Base-by-base conservation (phyloP, 331 rosid species). In the Saraca asoca region DNA sequence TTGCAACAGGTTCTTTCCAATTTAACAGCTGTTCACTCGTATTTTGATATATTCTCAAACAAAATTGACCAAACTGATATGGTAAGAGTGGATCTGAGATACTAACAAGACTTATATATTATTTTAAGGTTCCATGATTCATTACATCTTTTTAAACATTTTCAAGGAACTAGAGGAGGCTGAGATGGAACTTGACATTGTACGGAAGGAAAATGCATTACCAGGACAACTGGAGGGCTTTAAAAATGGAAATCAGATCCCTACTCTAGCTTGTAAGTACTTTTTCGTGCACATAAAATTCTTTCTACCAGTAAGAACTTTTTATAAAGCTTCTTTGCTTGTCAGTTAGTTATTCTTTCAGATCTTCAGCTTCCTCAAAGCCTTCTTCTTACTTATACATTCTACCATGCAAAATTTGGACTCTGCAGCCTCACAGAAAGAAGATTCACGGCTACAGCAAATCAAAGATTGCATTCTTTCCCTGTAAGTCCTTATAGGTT, bases 81-180 rank as follows among this genome's bases (percentile, higher is more conserved):
- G 95, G 98, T 91, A 79, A 68, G 83, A 70, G 71, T n/a, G 48
- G 66, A 46, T 61, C 70, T 24, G 31, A 24, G 31, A 24, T 3
- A 64, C 59, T 33, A 15, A 31, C 43, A 19, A 55, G 66, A 72
- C 13, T 29, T 66, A 29, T 77, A 53, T 64, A 53, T 62, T 63
- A 52, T 52, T 70, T 68, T 38, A 66, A 60, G 37, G 17, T 50
- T 11, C 48, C 13, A 16, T 60, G 51, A 42, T 64, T 65, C 39
- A 9, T 74, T 72, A 48, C 70, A 62, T 60, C 41, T 63, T 20
- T 34, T 66, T 72, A 51, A 65, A 29, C 58, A 75, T 56, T 75
- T 79, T 68, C 9, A 77, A 91, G 98, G 96, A 87, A 80, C 65
- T 87, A 38, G 96, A 89, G 82, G 98, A 91, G 86, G 93, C 96